phyloP scores from a whole-genome alignment of 2,329 filamentous ascomycete genomes.

The Pseudocercospora eumusae region DNA sequence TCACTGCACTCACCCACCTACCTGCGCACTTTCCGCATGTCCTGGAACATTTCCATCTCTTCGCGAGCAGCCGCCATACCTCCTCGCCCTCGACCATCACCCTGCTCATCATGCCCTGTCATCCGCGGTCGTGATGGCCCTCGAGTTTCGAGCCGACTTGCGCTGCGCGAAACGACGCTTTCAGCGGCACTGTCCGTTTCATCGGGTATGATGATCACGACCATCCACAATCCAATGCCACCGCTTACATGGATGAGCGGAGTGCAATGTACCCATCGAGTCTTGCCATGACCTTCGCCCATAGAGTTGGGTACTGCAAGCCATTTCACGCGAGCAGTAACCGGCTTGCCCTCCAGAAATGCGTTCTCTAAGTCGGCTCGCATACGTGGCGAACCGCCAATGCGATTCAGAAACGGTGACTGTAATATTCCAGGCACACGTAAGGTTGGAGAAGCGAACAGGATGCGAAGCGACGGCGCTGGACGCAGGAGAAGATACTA shows the following conservation, averaged over 20 bases:
- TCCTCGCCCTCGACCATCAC: not conserved
- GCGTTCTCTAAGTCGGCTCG: slow-evolving; percentile 58
- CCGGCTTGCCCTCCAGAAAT: slow-evolving; percentile 65
- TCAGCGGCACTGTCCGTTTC: slow-evolving; percentile 1
- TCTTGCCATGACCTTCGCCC: slow-evolving; percentile 57
- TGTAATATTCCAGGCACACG: slow-evolving; percentile 52
- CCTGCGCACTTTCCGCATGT: slow-evolving; percentile 6
- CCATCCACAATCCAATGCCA: slow-evolving; percentile 74
- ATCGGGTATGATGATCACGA: slow-evolving; percentile 58
- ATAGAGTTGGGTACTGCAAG: slow-evolving; percentile 48
- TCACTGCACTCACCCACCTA: not conserved
- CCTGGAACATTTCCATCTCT: slow-evolving; percentile 3
- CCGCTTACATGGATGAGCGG: slow-evolving; percentile 67
- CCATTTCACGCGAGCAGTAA: slow-evolving; percentile 75
- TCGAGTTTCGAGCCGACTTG: not conserved
- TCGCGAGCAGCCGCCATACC: not conserved
- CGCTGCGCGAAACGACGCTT: not conserved
- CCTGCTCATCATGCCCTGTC: not conserved
- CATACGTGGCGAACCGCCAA: slow-evolving; percentile 53
- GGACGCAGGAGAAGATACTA: slow-evolving; percentile 54
- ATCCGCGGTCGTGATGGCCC: not conserved
- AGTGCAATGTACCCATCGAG: slow-evolving; percentile 77
- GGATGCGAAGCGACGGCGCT: slow-evolving; percentile 50
- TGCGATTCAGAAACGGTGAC: slow-evolving; percentile 50
- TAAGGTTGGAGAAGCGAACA: slow-evolving; percentile 53